Base-by-base conservation (phyloP, 495 filamentous ascomycete species). In the Paragyromitra xinjiangensis region DNA sequence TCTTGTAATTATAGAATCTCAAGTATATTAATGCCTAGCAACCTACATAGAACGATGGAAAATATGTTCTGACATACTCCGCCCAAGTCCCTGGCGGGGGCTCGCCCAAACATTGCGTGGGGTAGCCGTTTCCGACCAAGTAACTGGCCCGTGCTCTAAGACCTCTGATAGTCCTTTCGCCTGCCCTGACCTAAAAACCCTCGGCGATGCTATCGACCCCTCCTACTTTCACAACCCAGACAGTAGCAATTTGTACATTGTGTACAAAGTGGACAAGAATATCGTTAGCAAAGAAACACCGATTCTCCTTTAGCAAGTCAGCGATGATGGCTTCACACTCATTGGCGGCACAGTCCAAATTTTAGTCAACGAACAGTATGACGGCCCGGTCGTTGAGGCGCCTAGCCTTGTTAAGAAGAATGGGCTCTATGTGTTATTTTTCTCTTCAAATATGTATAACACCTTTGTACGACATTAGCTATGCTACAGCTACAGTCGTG, bases 211-310 rank as follows among this genome's bases (percentile, higher is more conserved):
- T 1, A 91, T 91, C 80, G 89, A 91, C 66, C 80, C 89, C 11
- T 78, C 86, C 0, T 88, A 87, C 0, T 90, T 89, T 80, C 55
- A 78, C 12, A 88, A 91, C 75, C 72, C 62, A 0, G 87, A 88
- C 59, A 64, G n/a, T 16, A 87, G 88, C 48, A 85, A 79, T n/a
- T 84, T 85, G 7, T 91, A 89, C 67, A 85, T 91, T 6, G 79
- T 88, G 1, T 91, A 88, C 84, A 91, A 91, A 77, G 84, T 91
- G 6, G 88, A 92, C 81, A 90, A 90, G 29, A 91, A 89, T 74
- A 86, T 85, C 74, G 73, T 89, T 44, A 88, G 89, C 16, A 78
- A 87, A 6, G 70, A 85, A 5, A 91, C 90, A 6, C 90, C 90
- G 0, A 87, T 91, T 64, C 84, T 91, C 84, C 83, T 91, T 16